Evolutionary conservation across 768 basidiomycete genomes (phyloP).

Genomic region (Pleurotus djamor): DNA sequence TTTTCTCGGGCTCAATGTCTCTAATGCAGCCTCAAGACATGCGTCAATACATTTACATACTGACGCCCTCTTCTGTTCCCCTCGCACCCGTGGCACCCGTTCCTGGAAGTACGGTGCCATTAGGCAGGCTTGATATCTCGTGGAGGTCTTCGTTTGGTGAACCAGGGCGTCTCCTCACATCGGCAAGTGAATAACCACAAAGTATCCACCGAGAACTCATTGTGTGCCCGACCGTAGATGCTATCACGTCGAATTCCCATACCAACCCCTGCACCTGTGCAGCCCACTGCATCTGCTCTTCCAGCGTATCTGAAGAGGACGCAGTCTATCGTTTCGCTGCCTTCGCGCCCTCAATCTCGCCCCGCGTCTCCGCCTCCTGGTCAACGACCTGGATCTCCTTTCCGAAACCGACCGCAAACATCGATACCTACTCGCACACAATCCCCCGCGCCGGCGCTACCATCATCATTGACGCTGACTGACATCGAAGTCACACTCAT

Average conservation of each 20-base stretch:
- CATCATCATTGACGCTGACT: constrained; percentile 17
- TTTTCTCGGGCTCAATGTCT: constrained; percentile 63
- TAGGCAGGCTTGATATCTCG: constrained; percentile 86
- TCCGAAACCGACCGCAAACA: constrained; percentile 38
- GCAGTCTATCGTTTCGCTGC: constrained; percentile 29
- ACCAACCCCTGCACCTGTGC: constrained; percentile 28
- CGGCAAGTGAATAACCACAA: constrained; percentile 22
- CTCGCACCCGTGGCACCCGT: constrained; percentile 45
- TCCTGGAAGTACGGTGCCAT: constrained; percentile 72
- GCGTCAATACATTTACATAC: constrained; percentile 86
- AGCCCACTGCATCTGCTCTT: constrained; percentile 65
- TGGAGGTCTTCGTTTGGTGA: constrained; percentile 89
- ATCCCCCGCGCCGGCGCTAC: constrained; percentile 25
- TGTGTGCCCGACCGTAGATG: constrained; percentile 29
- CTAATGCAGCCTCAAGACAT: constrained; percentile 83
- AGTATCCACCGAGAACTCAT: not conserved
- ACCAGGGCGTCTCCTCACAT: constrained; percentile 84
- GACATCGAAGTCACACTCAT: constrained; percentile 60
- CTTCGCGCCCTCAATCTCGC: constrained; percentile 51
- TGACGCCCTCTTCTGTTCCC: constrained; percentile 49
- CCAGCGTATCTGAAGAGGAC: constrained; percentile 74
- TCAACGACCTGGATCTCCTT: constrained; percentile 39
- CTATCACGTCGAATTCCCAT: constrained; percentile 79
- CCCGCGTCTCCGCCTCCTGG: constrained; percentile 54
- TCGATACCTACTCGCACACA: constrained; percentile 29